These are phyloP conservation scores for Xylaria sp. DNA, from an alignment of 495 filamentous ascomycete species.

Conservation along the genomic window DNA sequence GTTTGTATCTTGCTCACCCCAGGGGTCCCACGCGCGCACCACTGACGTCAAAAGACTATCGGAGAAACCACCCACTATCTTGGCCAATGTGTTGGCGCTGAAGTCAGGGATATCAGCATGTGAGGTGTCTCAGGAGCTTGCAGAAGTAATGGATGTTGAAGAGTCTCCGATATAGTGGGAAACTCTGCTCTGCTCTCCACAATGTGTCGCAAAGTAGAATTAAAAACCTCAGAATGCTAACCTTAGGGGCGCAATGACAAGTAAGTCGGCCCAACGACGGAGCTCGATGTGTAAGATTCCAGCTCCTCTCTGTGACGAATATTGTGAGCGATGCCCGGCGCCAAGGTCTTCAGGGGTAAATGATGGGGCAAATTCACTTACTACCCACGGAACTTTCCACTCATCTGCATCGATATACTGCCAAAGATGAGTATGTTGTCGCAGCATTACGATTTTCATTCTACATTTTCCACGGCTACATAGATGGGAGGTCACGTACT, in stretches of 20 bases:
- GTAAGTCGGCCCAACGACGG: slow-evolving; percentile 73
- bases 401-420: slow-evolving; percentile 78
- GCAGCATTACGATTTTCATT: neutral
- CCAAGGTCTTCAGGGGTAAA: neutral
- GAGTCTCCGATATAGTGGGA: neutral
- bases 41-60: slow-evolving; percentile 75
- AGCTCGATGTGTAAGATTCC: slow-evolving; percentile 86
- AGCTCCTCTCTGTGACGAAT: slow-evolving; percentile 54
- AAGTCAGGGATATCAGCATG: neutral
- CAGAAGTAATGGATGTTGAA: neutral
- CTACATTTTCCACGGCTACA: neutral
- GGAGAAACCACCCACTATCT: slow-evolving; percentile 70
- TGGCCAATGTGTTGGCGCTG: slow-evolving; percentile 81
- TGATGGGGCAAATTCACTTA: slow-evolving; percentile 1
- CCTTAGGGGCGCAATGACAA: slow-evolving; percentile 76
- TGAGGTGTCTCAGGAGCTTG: neutral
- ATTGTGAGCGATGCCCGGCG: slow-evolving; percentile 5
- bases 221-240: neutral
- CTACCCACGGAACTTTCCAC: slow-evolving; percentile 72
- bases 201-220: neutral
- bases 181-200: neutral
- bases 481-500: slow-evolving; percentile 5
- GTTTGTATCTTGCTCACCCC: slow-evolving; percentile 60
- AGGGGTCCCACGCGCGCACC: slow-evolving; percentile 88
- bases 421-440: slow-evolving; percentile 8